Evolutionary conservation across 2,329 filamentous ascomycete genomes (phyloP).

Genomic region (Colletotrichum limetticola): DNA sequence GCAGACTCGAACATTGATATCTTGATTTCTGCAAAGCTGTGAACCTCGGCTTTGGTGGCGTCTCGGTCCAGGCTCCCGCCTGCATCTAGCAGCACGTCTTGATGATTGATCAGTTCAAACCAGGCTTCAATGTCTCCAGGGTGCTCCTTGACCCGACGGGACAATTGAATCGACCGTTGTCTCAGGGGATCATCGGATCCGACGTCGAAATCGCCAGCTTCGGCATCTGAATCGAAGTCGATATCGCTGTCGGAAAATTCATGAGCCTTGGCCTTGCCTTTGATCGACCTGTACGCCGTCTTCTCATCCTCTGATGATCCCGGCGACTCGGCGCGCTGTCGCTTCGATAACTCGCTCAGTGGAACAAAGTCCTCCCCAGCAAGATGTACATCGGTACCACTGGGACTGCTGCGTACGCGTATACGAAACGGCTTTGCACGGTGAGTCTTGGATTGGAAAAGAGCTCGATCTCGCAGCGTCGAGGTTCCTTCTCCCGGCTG

Average conservation of each 20-base stretch:
- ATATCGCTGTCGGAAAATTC: slow-evolving; percentile 60
- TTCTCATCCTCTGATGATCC: slow-evolving; percentile 56
- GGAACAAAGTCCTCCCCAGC: slow-evolving; percentile 60
- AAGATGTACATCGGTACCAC: slow-evolving; percentile 30
- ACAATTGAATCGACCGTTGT: slow-evolving; percentile 69
- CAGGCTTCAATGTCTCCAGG: slow-evolving; percentile 78
- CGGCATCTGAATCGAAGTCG: slow-evolving; percentile 58
- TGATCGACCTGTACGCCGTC: slow-evolving; percentile 73
- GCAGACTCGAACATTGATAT: slow-evolving; percentile 84
- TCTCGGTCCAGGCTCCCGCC: slow-evolving; percentile 55
- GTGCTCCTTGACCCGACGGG: slow-evolving; percentile 69
- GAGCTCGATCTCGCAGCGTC: slow-evolving; percentile 57
- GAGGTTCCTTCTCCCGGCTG: slow-evolving; percentile 55
- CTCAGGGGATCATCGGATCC: slow-evolving; percentile 58
- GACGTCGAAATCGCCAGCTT: slow-evolving; percentile 44
- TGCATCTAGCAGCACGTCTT: slow-evolving; percentile 72
- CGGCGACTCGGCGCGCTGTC: slow-evolving; percentile 51
- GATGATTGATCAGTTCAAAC: slow-evolving; percentile 82
- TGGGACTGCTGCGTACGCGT: slow-evolving; percentile 44
- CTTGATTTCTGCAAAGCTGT: slow-evolving; percentile 81
- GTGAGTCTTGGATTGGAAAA: slow-evolving; percentile 56
- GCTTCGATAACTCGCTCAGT: slow-evolving; percentile 41
- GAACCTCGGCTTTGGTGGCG: slow-evolving; percentile 68
- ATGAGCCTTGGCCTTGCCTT: slow-evolving; percentile 67
- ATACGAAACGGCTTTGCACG: slow-evolving; percentile 52